Base-by-base conservation (phyloP, 345 rosid species). In the Alliaria petiolata region DNA sequence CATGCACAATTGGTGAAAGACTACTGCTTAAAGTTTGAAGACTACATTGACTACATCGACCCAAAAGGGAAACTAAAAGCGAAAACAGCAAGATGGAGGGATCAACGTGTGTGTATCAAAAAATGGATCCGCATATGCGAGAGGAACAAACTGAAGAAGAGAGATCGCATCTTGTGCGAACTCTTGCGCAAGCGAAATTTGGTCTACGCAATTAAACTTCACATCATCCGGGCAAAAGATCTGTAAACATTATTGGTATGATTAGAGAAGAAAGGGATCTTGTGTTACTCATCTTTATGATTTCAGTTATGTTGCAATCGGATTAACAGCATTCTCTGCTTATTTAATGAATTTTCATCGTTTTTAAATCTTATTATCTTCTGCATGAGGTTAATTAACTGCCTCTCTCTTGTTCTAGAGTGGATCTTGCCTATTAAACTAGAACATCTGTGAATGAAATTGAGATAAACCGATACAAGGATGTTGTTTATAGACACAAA, bases 81-180 rank as follows among this genome's bases (percentile, higher is more conserved):
- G 0, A 34, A 42, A 60, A 52, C 73, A 22, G 33, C 55, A 3
- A 42, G 15, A 35, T 67, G 73, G 78, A 13, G 1, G 10, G 78
- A 75, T 45, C 13, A 33, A 14, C 73, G 78, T 1, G 73, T 75
- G 6, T 58, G 67, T 36, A 43, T 75, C 47, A 75, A 59, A 14
- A 58, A 3, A 25, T 75, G 78, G 78, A 43, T 1, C 1, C 4
- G 3, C 13, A 61, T 75, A 8, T 67, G 78, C 69, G 5, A 36
- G 0, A 43, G 57, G 57, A 67, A 75, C 74, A 14, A 35, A 0
- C 0, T 75, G 55, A 60, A 35, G 49, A 34, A 15, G 6, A 30
- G 52, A 14, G 78, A 75, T 26, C 47, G 56, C 5, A 17, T 75
- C n/a, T 53, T 75, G 49, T 75, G 78, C 44, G 78, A 75, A 8